Conservation (phyloP, 805 yeast species). For the Kluyveromyces siamensis region DNA sequence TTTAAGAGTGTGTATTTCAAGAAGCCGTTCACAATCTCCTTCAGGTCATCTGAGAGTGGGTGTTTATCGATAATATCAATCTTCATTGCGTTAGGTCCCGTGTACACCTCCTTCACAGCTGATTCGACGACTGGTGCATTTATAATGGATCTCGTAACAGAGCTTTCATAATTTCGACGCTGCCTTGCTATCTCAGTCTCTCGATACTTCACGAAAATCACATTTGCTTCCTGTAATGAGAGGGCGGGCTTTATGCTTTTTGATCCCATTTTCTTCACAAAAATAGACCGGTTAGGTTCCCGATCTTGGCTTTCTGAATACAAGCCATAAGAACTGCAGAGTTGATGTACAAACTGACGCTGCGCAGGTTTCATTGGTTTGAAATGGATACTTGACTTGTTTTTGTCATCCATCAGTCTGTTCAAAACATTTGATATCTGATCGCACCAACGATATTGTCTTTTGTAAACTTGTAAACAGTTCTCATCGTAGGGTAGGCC, state of each 20-base stretch:
- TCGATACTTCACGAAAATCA: constrained; percentile 37
- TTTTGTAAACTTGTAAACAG: constrained; percentile 37
- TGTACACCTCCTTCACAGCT: constrained; percentile 16
- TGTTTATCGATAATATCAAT: constrained; percentile 48
- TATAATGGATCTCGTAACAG: constrained; percentile 14
- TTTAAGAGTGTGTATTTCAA: constrained; percentile 21
- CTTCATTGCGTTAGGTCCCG: constrained; percentile 37
- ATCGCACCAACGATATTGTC: constrained; percentile 61
- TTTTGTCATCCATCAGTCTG: constrained; percentile 36
- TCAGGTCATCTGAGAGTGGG: constrained; percentile 38
- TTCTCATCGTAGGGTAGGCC: constrained; percentile 36
- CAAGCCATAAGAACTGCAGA: constrained; percentile 50
- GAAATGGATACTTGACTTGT: constrained; percentile 44
- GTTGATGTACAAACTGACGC: constrained; percentile 59
- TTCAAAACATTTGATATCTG: constrained; percentile 48
- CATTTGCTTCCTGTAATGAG: constrained; percentile 23
- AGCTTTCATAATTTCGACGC: constrained; percentile 21
- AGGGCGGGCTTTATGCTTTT: constrained; percentile 17
- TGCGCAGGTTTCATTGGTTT: constrained; percentile 66
- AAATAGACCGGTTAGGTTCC: constrained; percentile 72
- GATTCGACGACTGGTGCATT: constrained; percentile 12
- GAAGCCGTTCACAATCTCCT: constrained; percentile 24
- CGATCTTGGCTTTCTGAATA: constrained; percentile 70
- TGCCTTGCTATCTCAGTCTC: constrained; percentile 28
- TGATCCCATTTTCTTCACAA: constrained; percentile 34